phyloP scores from a whole-genome alignment of 139 green algal genomes.

The Choricystis sp. region DNA sequence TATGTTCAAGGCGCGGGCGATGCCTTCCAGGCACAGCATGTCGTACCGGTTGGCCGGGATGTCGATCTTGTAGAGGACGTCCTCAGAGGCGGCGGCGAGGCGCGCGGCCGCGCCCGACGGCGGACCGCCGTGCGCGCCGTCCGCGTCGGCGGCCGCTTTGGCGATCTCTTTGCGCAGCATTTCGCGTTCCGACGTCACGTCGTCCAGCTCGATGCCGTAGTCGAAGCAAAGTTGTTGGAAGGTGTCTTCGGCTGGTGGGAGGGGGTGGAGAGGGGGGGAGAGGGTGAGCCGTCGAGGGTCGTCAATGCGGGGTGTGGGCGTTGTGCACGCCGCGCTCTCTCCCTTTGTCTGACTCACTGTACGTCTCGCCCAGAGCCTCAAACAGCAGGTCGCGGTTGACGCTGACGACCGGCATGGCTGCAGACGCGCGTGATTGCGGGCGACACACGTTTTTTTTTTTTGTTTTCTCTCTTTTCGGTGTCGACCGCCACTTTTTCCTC shows the following conservation, averaged over 20 bases:
- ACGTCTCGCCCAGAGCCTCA: constrained; percentile 59
- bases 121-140: constrained; percentile 35
- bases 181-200: constrained; percentile 89
- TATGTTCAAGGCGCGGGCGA: constrained; percentile 87
- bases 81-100: not conserved
- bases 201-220: constrained; percentile 97
- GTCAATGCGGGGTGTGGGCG: too few species aligned
- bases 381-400: constrained; percentile 83
- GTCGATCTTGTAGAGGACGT: constrained; percentile 97
- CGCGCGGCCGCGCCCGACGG: constrained; percentile 10
- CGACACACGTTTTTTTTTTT: too few species aligned
- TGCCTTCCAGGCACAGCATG: constrained; percentile 97
- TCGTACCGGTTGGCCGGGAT: constrained; percentile 99
- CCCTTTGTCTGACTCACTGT: constrained; percentile 80
- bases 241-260: constrained; percentile 70
- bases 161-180: constrained; percentile 76
- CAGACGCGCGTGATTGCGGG: too few species aligned
- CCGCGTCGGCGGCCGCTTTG: constrained; percentile 17
- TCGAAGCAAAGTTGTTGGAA: constrained; percentile 98
- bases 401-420: constrained; percentile 71
- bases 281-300: not conserved
- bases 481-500: too few species aligned
- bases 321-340: too few species aligned
- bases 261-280: not conserved
- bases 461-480: too few species aligned